These are phyloP conservation scores for Bryoglossum gracile DNA, from an alignment of 495 filamentous ascomycete genomes.

Conservation along the genomic window DNA sequence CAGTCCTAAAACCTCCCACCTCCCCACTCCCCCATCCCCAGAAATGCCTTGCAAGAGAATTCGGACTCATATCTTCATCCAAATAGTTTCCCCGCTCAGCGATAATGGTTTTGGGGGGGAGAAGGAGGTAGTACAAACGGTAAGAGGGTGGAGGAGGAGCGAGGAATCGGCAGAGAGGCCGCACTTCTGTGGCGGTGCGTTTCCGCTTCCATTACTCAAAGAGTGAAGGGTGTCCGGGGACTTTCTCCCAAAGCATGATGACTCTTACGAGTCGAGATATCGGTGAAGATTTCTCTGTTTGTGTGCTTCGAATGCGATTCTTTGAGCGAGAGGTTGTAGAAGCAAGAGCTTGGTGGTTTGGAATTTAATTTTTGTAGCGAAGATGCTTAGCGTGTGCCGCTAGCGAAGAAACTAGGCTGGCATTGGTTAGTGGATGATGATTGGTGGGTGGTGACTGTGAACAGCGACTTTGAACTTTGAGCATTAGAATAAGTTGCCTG, in stretches of 20 bases:
- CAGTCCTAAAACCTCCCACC: slow-evolving; percentile 31
- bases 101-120: slow-evolving; percentile 13
- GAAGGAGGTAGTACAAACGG: slow-evolving; percentile 23
- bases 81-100: slow-evolving; percentile 40
- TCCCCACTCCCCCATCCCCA: slow-evolving; percentile 27
- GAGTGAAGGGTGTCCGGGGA: slow-evolving; percentile 97
- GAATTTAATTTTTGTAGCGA: not conserved
- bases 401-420: slow-evolving; percentile 7
- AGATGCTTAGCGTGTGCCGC: not conserved
- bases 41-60: slow-evolving; percentile 36
- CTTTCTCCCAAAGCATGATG: slow-evolving; percentile 96
- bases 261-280: slow-evolving; percentile 32
- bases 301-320: slow-evolving; percentile 99
- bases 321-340: slow-evolving; percentile 82
- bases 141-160: slow-evolving; percentile 42
- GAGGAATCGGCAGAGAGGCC: slow-evolving; percentile 49
- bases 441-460: no score
- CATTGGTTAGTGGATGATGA: no score
- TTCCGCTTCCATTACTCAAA: slow-evolving; percentile 66
- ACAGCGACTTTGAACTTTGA: no score
- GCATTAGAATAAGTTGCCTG: not conserved
- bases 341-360: slow-evolving; percentile 23
- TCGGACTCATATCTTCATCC: slow-evolving; percentile 88
- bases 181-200: slow-evolving; percentile 98
- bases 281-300: slow-evolving; percentile 60